These are phyloP conservation scores for Colletotrichum euphorbiae DNA, from an alignment of 2,329 filamentous ascomycete species.

Conservation along the genomic window DNA sequence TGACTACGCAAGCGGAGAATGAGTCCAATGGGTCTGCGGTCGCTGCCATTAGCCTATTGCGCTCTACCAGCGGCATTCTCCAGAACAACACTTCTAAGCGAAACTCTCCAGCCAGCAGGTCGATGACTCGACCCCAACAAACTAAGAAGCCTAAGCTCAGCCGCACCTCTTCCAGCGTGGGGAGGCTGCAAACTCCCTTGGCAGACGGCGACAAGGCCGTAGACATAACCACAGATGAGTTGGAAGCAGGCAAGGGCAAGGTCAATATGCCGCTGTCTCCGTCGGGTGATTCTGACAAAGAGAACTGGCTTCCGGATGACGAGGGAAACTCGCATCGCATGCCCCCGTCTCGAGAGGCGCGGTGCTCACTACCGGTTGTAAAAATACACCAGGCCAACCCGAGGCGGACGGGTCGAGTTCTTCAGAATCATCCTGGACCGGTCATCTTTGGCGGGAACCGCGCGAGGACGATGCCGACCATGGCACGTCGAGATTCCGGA, in stretches of 20 bases:
- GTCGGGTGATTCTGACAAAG: conserved; percentile 84
- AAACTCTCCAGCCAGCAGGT: conserved; percentile 59
- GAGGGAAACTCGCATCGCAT: conserved; percentile 53
- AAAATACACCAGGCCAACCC: conserved; percentile 48
- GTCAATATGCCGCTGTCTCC: conserved; percentile 53
- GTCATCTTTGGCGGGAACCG: conserved; percentile 49
- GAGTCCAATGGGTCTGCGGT: conserved; percentile 83
- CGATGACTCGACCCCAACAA: conserved; percentile 46
- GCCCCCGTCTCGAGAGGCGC: conserved; percentile 42
- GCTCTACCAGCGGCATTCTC: conserved; percentile 70
- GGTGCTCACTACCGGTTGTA: conserved; percentile 52
- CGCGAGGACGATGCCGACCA: conserved; percentile 55
- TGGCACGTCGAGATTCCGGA: conserved; percentile 46
- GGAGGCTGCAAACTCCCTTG: conserved; percentile 64
- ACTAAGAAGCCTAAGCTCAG: conserved; percentile 73
- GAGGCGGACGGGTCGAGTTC: conserved; percentile 55
- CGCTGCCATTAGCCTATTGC: conserved; percentile 83
- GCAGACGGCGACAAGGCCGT: conserved; percentile 1
- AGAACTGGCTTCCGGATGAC: conserved; percentile 80
- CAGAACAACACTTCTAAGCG: conserved; percentile 73
- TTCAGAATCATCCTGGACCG: conserved; percentile 54
- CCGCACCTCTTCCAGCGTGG: conserved; percentile 71
- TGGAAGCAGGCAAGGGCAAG: conserved; percentile 49
- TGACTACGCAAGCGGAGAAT: conserved; percentile 84
- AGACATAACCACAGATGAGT: background rate